Evolutionary conservation across 352 stramenopile species (phyloP), one percentile per base, ranked within the genome.

Genomic region (Phytopythium boreale): DNA sequence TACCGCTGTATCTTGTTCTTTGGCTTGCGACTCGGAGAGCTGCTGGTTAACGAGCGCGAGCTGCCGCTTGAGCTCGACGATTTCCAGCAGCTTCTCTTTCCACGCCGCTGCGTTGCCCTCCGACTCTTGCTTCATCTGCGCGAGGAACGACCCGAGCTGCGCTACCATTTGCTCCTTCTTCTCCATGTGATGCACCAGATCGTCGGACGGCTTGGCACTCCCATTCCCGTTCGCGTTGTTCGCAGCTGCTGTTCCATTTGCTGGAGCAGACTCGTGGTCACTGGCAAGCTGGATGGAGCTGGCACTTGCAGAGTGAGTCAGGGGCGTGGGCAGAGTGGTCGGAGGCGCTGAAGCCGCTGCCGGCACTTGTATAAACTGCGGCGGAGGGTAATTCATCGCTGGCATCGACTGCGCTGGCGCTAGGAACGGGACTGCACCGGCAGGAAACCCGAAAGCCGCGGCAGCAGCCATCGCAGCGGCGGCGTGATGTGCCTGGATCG

Each of bases 111-210:
- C 72, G 4, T 72, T 89, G 3, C 79, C 80, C 59, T 91, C 80
- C 0, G 80, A 84, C 19, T 91, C 80, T 43, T 89, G 82, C 62
- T 91, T 84, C 76, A 91, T 88, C 47, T 91, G 82, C 1, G 79
- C 71, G 7, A 91, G 59, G n/a, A 91, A 84, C 0, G 78, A 84
- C 15, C 80, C 80, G n/a, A 91, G 67, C 41, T 91, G 82, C 1
- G 75, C 68, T 17, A 91, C 72, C 65, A 89, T 87, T 26, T 87
- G 77, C 1, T 84, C 80, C 58, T 85, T 89, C 66, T 85, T 88
- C 43, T 90, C 56, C 26, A 62, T 4, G 14, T 51, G 39, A 4
- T 70, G 66, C 26, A 65, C 64, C 1, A 60, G 58, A 46, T 72
- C 61, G 27, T 66, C 65, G 34, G 26, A 10, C 11, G 49, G 19